Evolutionary conservation across 2,329 filamentous ascomycete species (phyloP), one percentile per base, ranked within the genome.

Genomic region (Fusarium liriodendri): DNA sequence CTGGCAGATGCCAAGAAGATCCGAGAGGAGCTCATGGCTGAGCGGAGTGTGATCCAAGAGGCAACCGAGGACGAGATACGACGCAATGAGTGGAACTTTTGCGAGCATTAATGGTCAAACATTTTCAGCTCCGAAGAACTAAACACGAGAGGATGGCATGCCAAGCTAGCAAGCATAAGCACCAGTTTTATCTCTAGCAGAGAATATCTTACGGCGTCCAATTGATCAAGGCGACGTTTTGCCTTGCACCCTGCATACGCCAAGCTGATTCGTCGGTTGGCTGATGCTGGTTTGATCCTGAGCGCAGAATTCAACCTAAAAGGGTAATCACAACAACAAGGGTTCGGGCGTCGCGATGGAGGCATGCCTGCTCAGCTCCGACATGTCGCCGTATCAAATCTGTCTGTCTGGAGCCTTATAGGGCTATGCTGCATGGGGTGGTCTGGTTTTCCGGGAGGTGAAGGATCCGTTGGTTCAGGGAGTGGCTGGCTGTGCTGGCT

Each of bases 41-140:
- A 74, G 45, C 64, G 72, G 59, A 67, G 69, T 7, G 35, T 22
- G 9, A 29, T 55, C 22, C 72, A 74, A 52, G 35, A 7, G 35
- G 33, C 1, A 45, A 9, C 60, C 13, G 57, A 68, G 8, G 6
- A n/a, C 2, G 10, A 58, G 2, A 38, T 72, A 14, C 57, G 20
- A 4, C 18, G 18, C 9, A 16, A 59, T 35, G 61, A 75, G 10
- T 74, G 69, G 72, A 75, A 68, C 35, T 74, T 74, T 55, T 74
- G 72, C 40, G 72, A 74, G 38, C 72, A 74, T 18, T 75, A 18
- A 38, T 40, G 22, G 22, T 18, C 22, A 38, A 27, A n/a, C 22
- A 58, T 18, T 58, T 25, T 38, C 20, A 58, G 20, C 32, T 57
- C 52, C 14, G 10, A n/a, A 18, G 47, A 13, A 35, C 33, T n/a